Conservation (phyloP, 495 filamentous ascomycete genomes). For the Staphylotrichum tortipilum region DNA sequence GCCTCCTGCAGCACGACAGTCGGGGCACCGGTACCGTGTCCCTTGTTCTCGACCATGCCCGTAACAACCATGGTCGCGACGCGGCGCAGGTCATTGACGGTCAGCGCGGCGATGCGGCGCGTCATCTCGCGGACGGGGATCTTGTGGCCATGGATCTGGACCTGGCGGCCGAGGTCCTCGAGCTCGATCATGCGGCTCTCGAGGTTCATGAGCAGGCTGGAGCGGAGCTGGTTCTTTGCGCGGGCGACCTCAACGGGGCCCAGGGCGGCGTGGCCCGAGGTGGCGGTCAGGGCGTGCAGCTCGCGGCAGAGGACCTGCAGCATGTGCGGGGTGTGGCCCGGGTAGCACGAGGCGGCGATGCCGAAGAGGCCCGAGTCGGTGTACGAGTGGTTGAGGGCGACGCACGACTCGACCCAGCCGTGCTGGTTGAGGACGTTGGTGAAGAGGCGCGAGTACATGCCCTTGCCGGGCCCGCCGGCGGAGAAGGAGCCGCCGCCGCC, state of each 20-base stretch:
- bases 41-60: constrained; percentile 66
- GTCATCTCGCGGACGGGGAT: constrained; percentile 93
- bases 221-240: constrained; percentile 96
- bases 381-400: constrained; percentile 95
- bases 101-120: constrained; percentile 70
- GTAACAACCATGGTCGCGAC: constrained; percentile 77
- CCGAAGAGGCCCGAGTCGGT: constrained; percentile 93
- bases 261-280: constrained; percentile 60
- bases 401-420: constrained; percentile 90
- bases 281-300: constrained; percentile 65
- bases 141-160: constrained; percentile 90
- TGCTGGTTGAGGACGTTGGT: constrained; percentile 97
- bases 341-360: constrained; percentile 77
- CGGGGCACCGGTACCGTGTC: constrained; percentile 77
- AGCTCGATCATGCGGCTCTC: constrained; percentile 96
- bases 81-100: constrained; percentile 68
- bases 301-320: constrained; percentile 90
- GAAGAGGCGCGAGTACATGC: constrained; percentile 96
- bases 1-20: constrained; percentile 90
- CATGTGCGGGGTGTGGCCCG: constrained; percentile 66
- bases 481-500: constrained; percentile 95
- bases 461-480: constrained; percentile 95
- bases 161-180: constrained; percentile 93
- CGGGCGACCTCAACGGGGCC: constrained; percentile 72
- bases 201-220: constrained; percentile 90